These are phyloP conservation scores for Pythium phragmiticola DNA, from an alignment of 352 stramenopile genomes.

Conservation along the genomic window DNA sequence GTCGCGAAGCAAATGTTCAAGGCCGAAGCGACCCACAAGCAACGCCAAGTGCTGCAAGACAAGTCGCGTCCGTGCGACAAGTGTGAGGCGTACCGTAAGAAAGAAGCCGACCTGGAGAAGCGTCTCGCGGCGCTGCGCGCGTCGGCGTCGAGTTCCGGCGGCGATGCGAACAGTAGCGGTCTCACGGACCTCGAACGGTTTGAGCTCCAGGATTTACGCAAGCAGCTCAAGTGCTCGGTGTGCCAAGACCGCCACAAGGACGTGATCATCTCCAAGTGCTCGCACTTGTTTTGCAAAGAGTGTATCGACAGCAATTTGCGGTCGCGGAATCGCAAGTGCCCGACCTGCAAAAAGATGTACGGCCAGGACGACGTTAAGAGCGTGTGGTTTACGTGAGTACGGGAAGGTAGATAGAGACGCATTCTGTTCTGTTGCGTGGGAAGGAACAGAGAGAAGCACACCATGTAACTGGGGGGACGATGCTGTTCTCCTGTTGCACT, in stretches of 20 bases:
- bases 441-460: too few species aligned
- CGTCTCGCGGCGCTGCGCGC: slow-evolving; percentile 39
- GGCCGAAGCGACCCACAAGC: slow-evolving; percentile 48
- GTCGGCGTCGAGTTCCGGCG: slow-evolving; percentile 2
- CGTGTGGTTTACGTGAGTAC: slow-evolving; percentile 77
- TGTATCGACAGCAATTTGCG: slow-evolving; percentile 88
- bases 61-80: slow-evolving; percentile 54
- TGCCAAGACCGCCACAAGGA: slow-evolving; percentile 84
- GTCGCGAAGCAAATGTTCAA: slow-evolving; percentile 66
- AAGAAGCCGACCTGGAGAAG: slow-evolving; percentile 48
- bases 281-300: slow-evolving; percentile 89
- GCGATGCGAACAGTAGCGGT: slow-evolving; percentile 20
- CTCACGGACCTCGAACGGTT: slow-evolving; percentile 75
- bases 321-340: slow-evolving; percentile 87
- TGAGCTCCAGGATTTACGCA: slow-evolving; percentile 80
- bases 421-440: background rate
- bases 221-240: slow-evolving; percentile 83
- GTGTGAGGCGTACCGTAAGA: slow-evolving; percentile 55
- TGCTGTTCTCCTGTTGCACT: too few species aligned
- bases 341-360: slow-evolving; percentile 91
- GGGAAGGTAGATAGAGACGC: background rate
- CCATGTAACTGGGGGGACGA: too few species aligned
- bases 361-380: slow-evolving; percentile 86
- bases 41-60: slow-evolving; percentile 54
- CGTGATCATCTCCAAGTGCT: slow-evolving; percentile 88